phyloP scores from a whole-genome alignment of 139 green algal species.

The Picochlorum sp. region DNA sequence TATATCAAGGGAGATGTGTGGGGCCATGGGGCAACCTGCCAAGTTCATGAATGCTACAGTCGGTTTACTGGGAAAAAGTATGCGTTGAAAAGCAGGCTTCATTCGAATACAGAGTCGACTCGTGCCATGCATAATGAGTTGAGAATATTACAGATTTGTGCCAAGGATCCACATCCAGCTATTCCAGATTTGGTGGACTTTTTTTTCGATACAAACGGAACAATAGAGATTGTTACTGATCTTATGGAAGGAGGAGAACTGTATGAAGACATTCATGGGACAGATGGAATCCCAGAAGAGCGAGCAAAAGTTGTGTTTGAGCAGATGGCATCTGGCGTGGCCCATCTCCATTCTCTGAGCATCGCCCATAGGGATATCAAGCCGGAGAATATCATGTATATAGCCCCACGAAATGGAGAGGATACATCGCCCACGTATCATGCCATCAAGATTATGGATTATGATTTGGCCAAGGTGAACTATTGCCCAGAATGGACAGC shows the following conservation, averaged over 20 bases:
- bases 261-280: constrained; percentile 19
- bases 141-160: constrained; percentile 31
- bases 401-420: background rate
- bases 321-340: constrained; percentile 12
- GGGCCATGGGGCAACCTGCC: constrained; percentile 24
- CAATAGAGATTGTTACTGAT: constrained; percentile 24
- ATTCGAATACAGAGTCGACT: constrained; percentile 1
- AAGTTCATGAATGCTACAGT: constrained; percentile 16
- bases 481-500: constrained; percentile 17
- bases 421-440: background rate
- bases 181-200: constrained; percentile 25
- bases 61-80: constrained; percentile 11
- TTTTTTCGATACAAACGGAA: constrained; percentile 17
- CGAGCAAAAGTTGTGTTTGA: constrained; percentile 20
- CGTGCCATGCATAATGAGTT: constrained; percentile 33
- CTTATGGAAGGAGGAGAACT: constrained; percentile 29
- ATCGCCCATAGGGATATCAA: constrained; percentile 63
- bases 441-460: constrained; percentile 19
- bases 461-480: constrained; percentile 28
- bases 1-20: constrained; percentile 18
- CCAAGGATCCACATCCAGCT: constrained; percentile 27
- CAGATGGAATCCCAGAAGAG: constrained; percentile 10
- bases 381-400: constrained; percentile 66
- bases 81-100: constrained; percentile 16
- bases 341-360: constrained; percentile 25